These are phyloP conservation scores for Monosporozyma unispora DNA, from an alignment of 805 yeast species.

Conservation along the genomic window DNA sequence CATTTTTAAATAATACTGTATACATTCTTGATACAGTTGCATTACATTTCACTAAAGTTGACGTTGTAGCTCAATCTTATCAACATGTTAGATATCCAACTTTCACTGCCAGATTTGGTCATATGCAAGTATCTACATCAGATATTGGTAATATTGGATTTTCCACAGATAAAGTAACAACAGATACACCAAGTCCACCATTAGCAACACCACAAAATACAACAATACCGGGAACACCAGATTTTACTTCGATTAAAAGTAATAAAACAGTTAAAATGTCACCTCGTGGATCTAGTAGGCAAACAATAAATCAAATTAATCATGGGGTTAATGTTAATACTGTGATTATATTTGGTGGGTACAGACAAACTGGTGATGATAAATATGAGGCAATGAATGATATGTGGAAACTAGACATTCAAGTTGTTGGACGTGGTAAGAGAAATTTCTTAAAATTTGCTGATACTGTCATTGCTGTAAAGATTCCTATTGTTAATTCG, in stretches of 20 bases:
- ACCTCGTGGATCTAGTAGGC: not conserved
- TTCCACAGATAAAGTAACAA: not conserved
- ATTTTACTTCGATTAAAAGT: not conserved
- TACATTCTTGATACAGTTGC: constrained; percentile 51
- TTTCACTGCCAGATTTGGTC: constrained; percentile 35
- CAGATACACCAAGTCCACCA: not conserved
- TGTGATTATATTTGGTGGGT: constrained; percentile 42
- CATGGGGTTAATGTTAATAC: constrained; percentile 10
- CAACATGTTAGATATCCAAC: constrained; percentile 25
- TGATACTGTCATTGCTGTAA: constrained; percentile 30
- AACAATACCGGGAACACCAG: not conserved
- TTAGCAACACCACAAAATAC: too few species aligned
- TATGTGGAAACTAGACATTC: constrained; percentile 35
- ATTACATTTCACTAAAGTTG: constrained; percentile 41
- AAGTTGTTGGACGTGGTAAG: constrained; percentile 31
- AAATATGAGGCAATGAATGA: constrained; percentile 32
- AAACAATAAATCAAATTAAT: not conserved
- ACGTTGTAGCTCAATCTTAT: constrained; percentile 30
- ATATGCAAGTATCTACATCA: constrained; percentile 25
- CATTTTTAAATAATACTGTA: constrained; percentile 43
- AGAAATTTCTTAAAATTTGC: constrained; percentile 32
- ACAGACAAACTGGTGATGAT: constrained; percentile 27
- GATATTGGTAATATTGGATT: not conserved
- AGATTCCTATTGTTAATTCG: constrained; percentile 10
- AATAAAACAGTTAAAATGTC: constrained; percentile 1